Evolutionary conservation across 306 rosid genomes (phyloP), one percentile per base, ranked within the genome.

Genomic region (Abrus pulchellus): DNA sequence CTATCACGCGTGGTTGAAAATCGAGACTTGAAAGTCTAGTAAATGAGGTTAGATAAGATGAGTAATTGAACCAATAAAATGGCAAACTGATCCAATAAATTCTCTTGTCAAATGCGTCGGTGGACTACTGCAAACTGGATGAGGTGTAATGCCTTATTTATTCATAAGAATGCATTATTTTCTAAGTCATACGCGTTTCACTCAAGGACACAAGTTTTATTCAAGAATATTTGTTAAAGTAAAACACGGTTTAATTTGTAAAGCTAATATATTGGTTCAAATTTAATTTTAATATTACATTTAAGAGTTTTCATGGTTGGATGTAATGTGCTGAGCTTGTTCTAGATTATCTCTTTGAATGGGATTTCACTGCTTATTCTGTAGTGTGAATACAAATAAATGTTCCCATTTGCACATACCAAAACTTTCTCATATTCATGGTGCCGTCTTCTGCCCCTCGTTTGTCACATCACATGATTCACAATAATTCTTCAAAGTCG

Each of bases 381-480:
- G 32, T 7, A n/a, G 76, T 72, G 76, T 68, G 84, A 79, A 79
- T 28, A 49, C 9, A 65, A 65, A 29, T 56, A 54, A 72, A 54
- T 77, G 60, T 68, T 68, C 81, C 48, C 66, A 79, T 78, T 65
- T 73, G 7, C 50, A 68, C 61, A 12, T 20, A 28, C 66, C 57
- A 53, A 62, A 72, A 10, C 13, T 8, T 61, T 13, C 0, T 5
- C 32, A 2, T 27, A 7, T 60, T 1, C 6, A 10, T 40, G 14
- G 54, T 61, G 33, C 47, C 43, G 20, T 55, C 3, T 14, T 64
- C n/a, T 70, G 36, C 6, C 40, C 36, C 29, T 36, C 1, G 6
- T 57, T 78, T 59, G 9, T 64, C 34, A 32, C 56, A 33, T 82
- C 86, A 73, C 81, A 43, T 78, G 62, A 5, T 69, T 82, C 86